These are phyloP conservation scores for Phaeosphaeriaceae sp. DNA, from an alignment of 2,329 filamentous ascomycete species.

Conservation along the genomic window DNA sequence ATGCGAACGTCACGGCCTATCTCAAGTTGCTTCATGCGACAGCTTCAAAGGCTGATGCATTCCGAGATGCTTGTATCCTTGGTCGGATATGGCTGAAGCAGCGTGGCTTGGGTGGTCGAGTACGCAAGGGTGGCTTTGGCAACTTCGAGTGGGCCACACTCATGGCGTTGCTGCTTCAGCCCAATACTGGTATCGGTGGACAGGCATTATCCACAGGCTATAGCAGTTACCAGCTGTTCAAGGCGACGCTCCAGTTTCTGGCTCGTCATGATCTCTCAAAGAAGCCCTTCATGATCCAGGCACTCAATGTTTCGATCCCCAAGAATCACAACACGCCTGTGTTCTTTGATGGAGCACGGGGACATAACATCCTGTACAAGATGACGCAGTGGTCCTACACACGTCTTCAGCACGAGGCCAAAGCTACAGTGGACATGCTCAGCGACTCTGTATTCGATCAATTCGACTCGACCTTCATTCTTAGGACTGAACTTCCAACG, in stretches of 20 bases:
- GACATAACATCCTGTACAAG: constrained; percentile 86
- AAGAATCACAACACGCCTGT: constrained; percentile 65
- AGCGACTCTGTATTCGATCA: constrained; percentile 77
- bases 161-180: constrained; percentile 79
- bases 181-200: constrained; percentile 74
- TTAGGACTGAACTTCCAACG: constrained; percentile 59
- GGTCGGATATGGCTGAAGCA: constrained; percentile 90
- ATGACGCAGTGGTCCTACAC: constrained; percentile 86
- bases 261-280: constrained; percentile 74
- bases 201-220: constrained; percentile 79
- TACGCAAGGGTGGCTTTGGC: constrained; percentile 85
- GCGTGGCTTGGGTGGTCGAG: constrained; percentile 74
- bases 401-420: constrained; percentile 76
- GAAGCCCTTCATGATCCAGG: constrained; percentile 66
- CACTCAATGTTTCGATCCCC: constrained; percentile 37
- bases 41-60: constrained; percentile 73
- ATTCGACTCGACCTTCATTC: constrained; percentile 85
- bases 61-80: constrained; percentile 83
- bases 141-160: constrained; percentile 90
- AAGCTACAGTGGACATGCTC: constrained; percentile 74
- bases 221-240: constrained; percentile 93
- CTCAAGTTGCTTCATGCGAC: constrained; percentile 76
- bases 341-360: constrained; percentile 76
- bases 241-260: constrained; percentile 88
- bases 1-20: constrained; percentile 75